Evolutionary conservation across 108 stramenopile species (phyloP).

Genomic region (Pseudonitzschia pungens): DNA sequence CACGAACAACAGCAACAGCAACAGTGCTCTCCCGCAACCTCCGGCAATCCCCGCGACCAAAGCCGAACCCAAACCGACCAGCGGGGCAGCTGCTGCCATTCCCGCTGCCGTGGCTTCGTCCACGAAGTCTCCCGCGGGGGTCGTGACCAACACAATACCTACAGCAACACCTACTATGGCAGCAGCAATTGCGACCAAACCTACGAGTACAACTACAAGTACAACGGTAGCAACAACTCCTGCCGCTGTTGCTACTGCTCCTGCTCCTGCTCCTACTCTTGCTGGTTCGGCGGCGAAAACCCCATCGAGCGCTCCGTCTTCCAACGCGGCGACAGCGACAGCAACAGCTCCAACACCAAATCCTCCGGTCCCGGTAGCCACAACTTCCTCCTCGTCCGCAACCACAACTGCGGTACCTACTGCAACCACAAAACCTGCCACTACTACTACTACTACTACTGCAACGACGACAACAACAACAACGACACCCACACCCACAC

Average conservation of each 20-base stretch:
- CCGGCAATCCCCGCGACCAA: slow-evolving; percentile 14
- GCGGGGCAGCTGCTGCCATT: neutral
- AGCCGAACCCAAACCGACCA: slow-evolving; percentile 11
- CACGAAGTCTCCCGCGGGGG: neutral
- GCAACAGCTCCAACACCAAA: slow-evolving; percentile 3
- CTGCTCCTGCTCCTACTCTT: slow-evolving; percentile 3
- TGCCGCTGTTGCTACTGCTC: neutral
- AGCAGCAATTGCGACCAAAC: neutral
- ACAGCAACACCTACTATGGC: neutral
- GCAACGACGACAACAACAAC: neutral
- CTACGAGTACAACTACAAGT: neutral
- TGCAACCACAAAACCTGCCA: no score
- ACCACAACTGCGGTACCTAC: neutral
- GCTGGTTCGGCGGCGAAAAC: neutral
- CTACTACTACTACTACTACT: neutral
- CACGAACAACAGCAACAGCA: slow-evolving; percentile 1
- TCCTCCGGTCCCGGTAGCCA: slow-evolving; percentile 7
- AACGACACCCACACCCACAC: neutral
- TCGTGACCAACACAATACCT: slow-evolving; percentile 8
- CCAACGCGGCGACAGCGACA: neutral
- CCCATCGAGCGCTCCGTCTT: neutral
- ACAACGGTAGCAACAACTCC: slow-evolving; percentile 7
- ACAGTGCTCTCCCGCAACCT: no score
- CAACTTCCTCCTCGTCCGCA: neutral
- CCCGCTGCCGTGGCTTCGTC: neutral